Evolutionary conservation across 1,284 basidiomycete genomes (phyloP).

Genomic region (Puccinia polysora): DNA sequence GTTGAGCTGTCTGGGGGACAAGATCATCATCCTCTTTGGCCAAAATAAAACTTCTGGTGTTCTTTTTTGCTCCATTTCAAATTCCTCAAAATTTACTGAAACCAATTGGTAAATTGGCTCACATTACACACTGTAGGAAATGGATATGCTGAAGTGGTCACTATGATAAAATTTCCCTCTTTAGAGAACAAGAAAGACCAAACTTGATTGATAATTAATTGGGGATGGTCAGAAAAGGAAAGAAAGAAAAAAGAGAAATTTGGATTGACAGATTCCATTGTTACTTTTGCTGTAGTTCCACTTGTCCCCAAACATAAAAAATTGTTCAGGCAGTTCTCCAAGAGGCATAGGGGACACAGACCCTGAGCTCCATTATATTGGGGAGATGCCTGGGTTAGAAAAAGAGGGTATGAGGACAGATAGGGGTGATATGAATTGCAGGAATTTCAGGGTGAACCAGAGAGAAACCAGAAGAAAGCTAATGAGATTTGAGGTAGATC

Average conservation of each 20-base stretch:
- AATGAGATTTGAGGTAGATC: no score
- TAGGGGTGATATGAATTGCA: conserved; percentile 90
- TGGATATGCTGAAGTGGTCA: conserved; percentile 94
- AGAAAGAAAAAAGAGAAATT: no score
- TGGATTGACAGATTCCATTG: not conserved
- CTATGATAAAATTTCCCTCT: conserved; percentile 96
- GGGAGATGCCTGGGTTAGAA: conserved; percentile 98
- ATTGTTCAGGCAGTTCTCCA: conserved; percentile 97
- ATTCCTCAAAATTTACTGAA: conserved; percentile 90
- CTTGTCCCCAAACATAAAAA: conserved; percentile 92
- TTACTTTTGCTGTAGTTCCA: conserved; percentile 70
- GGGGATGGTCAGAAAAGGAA: no score
- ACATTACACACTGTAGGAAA: conserved; percentile 98
- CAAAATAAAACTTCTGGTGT: conserved; percentile 95
- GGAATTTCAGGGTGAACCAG: conserved; percentile 97
- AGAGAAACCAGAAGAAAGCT: conserved; percentile 94
- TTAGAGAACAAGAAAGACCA: not conserved
- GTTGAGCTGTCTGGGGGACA: no score
- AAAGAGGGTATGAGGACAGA: conserved; percentile 96
- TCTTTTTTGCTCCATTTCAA: conserved; percentile 95
- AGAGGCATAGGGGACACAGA: conserved; percentile 97
- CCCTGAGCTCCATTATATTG: conserved; percentile 95
- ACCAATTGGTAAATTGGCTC: conserved; percentile 97
- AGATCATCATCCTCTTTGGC: conserved; percentile 79
- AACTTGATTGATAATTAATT: not conserved